Evolutionary conservation across 2,329 filamentous ascomycete species (phyloP).

Genomic region (Colletotrichum cordylinicola): DNA sequence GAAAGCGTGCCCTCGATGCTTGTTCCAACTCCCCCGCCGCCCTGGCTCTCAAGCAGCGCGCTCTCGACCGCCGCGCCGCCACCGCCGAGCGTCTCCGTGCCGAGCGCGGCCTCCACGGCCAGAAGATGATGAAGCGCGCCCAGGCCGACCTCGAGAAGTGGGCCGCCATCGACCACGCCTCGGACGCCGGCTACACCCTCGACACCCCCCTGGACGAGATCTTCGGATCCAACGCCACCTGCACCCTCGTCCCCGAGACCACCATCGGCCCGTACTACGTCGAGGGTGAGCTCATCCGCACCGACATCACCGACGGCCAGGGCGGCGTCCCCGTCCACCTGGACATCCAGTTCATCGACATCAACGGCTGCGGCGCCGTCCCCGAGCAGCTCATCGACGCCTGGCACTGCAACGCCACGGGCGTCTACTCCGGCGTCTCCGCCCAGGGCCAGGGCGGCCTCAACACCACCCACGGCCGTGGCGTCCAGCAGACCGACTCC

Average conservation of each 20-base stretch:
- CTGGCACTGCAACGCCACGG: conserved; percentile 38
- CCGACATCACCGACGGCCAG: conserved; percentile 47
- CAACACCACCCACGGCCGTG: conserved; percentile 17
- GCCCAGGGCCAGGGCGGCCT: conserved; percentile 24
- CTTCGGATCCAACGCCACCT: conserved; percentile 20
- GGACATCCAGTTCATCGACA: conserved; percentile 27
- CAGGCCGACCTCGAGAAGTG: conserved; percentile 36
- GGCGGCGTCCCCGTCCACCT: conserved; percentile 46
- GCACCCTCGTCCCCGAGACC: conserved; percentile 14
- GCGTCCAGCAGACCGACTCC: conserved; percentile 26
- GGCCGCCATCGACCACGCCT: conserved; percentile 39
- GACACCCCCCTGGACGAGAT: conserved; percentile 35
- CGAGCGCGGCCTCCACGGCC: conserved; percentile 36
- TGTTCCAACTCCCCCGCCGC: conserved; percentile 44
- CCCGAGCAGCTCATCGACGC: conserved; percentile 24
- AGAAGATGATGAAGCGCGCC: conserved; percentile 37
- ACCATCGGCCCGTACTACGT: conserved; percentile 36
- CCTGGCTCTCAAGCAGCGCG: conserved; percentile 42
- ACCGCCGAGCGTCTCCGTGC: conserved; percentile 42
- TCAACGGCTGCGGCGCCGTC: conserved; percentile 25
- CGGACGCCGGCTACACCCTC: conserved; percentile 31
- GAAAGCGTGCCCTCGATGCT: conserved; percentile 42
- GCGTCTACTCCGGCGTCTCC: conserved; percentile 44
- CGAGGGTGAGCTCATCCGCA: conserved; percentile 49
- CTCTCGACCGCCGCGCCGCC: conserved; percentile 44